Evolutionary conservation across 2,329 filamentous ascomycete genomes (phyloP), one percentile per base, ranked within the genome.

Genomic region (Verticillium nubilum): DNA sequence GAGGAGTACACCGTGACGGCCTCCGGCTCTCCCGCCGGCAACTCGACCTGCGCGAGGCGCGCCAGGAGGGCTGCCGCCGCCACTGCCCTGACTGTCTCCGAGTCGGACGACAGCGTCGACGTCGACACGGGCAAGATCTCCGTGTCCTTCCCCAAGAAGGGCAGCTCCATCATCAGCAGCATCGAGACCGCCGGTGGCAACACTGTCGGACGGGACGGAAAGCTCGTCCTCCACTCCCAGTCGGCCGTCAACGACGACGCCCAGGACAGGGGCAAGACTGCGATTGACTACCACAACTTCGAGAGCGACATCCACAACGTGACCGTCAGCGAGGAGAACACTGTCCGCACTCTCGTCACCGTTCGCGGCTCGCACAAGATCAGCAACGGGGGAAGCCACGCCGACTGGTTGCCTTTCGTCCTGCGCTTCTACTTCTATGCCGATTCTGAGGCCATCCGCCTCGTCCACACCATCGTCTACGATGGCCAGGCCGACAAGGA

Each of bases 341-440:
- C 72, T 3, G 72, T 74, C 1, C 79, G 78, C 27, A 72, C 80
- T 6, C 67, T 86, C 0, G 77, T 86, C 17, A 84, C 76, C 0
- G 67, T 77, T 10, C 66, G 69, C 1, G 76, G 76, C 31, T 73
- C 70, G 37, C 76, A 78, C 52, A 64, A 72, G 13, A 64, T 72
- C 1, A 64, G 60, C 57, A 62, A 67, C 23, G 67, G 69, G 9
- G 63, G 69, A 1, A 63, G 68, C 6, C 78, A 80, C 58, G 72
- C 70, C 2, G 72, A 78, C 17, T 85, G 80, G 81, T 72, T 86
- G 1, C 82, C 79, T 0, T 87, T 80, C 19, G 73, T 58, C 77
- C 74, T 85, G 2, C 78, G 84, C 1, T 85, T 86, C 63, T 87
- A 87, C 60, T 69, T 87, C 0, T 86, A 86, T 64, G 75, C 80